Base-by-base conservation (phyloP, 2,329 filamentous ascomycete genomes). In the Ramularia endophylla region DNA sequence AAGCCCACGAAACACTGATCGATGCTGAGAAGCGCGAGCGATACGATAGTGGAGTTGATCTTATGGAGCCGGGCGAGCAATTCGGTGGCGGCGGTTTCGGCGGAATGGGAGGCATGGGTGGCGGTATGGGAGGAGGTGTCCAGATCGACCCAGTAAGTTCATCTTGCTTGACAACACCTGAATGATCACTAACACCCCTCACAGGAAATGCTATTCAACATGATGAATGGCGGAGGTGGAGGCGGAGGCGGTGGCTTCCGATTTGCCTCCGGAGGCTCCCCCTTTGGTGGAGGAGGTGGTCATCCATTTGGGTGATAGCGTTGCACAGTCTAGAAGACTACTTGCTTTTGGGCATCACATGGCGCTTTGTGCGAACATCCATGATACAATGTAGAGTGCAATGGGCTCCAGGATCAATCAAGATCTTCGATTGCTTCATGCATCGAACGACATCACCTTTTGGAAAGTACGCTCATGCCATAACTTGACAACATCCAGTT, bases 1-100 rank as follows among this genome's bases (percentile, higher is more conserved):
- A 98, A 72, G 90, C 90, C 29, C 95, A 98, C 63, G 92, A 98
- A 69, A 94, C 84, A 36, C 71, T 98, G 67, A 95, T 86, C 61
- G 92, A 98, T 67, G 74, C 88, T 70, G 82, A 95, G 83, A 97
- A 95, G 72, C 83, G 87, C 54, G 84, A 85, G 51, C 75, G 85
- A 39, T 98, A 94, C 61, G 90, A 98, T 62, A 92, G 83, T 53
- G 92, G 92, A 27, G 87, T 92, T 44, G 90, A 98, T 62, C 77
- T 95, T 20, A 75, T 92, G 43, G 90, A 95, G 60, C 85, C 87
- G 3, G 76, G 80, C 38, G 89, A 95, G 58, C 89, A 90, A 78
- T 92, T 90, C 55, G 75, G 80, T 40, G 78, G 80, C 35, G 76
- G 76, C 42, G 41, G 41, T 11, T 40, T 40, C 12, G 74, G 73